Evolutionary conservation across 1,284 basidiomycete genomes (phyloP).

Genomic region (Filobasidium uniguttulatum): DNA sequence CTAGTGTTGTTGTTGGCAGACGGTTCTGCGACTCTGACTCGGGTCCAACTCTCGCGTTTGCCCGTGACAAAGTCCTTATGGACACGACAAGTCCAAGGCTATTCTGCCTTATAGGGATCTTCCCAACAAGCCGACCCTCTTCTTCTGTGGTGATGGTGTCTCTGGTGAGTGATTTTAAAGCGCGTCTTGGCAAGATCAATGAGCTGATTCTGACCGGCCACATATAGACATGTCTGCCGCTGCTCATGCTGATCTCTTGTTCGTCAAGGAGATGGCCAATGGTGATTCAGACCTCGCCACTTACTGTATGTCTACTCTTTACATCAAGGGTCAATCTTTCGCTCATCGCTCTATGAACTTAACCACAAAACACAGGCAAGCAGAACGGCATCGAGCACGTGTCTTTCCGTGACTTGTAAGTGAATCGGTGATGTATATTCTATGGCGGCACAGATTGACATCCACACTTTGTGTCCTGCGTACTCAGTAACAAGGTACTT

Average conservation of each 20-base stretch:
- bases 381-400: conserved; percentile 34
- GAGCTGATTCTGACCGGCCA: conserved; percentile 1
- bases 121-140: conserved; percentile 57
- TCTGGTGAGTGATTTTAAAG: conserved; percentile 46
- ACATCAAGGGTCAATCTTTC: conserved; percentile 14
- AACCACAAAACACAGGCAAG: conserved; percentile 15
- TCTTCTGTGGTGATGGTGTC: conserved; percentile 93
- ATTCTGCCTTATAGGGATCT: conserved; percentile 72
- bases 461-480: too few relatives aligned
- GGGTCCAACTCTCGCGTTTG: too few relatives aligned
- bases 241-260: conserved; percentile 72
- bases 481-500: conserved; percentile 40
- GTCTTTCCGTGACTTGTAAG: conserved; percentile 35
- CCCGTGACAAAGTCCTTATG: conserved; percentile 72
- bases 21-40: not conserved
- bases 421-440: conserved; percentile 15
- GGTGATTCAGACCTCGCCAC: conserved; percentile 72
- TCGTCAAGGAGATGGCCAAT: conserved; percentile 65
- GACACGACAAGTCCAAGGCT: conserved; percentile 85
- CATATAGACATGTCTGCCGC: conserved; percentile 74
- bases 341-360: not conserved
- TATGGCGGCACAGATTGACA: not conserved
- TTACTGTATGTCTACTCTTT: conserved; percentile 46
- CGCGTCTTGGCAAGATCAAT: not conserved
- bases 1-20: not conserved